Evolutionary conservation across 2,329 filamentous ascomycete genomes (phyloP).

Genomic region (Leptoxyphium fumago): DNA sequence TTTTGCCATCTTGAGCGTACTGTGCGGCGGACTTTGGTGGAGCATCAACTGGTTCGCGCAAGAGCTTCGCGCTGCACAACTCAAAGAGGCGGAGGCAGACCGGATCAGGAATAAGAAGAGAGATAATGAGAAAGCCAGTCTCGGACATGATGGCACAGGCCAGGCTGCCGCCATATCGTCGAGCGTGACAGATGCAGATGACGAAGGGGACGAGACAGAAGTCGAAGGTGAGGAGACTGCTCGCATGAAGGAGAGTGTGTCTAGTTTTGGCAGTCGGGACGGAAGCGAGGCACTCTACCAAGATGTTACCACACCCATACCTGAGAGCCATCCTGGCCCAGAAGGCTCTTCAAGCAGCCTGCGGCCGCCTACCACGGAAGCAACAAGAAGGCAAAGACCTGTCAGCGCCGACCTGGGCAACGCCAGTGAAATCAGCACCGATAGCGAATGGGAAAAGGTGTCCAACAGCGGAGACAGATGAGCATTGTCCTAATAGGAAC

Average conservation of each 20-base stretch:
- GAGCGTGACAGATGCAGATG: slow-evolving; percentile 20
- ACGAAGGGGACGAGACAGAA: slow-evolving; percentile 35
- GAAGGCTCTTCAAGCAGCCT: slow-evolving; percentile 1
- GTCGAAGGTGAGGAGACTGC: slow-evolving; percentile 12
- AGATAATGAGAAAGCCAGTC: slow-evolving; percentile 16
- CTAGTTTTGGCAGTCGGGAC: slow-evolving; percentile 2
- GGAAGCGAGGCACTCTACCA: slow-evolving; percentile 6
- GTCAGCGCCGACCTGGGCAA: slow-evolving; percentile 8
- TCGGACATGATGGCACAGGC: slow-evolving; percentile 9
- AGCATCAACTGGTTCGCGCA: slow-evolving; percentile 92
- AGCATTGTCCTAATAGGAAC: too few species aligned
- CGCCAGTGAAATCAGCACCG: slow-evolving; percentile 44
- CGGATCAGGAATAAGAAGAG: slow-evolving; percentile 26
- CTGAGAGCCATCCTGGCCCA: slow-evolving; percentile 1
- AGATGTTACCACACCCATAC: background rate
- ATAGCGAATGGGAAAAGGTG: slow-evolving; percentile 97
- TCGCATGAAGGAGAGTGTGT: slow-evolving; percentile 5
- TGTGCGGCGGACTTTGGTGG: slow-evolving; percentile 77
- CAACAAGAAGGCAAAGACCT: slow-evolving; percentile 9
- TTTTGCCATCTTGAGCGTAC: slow-evolving; percentile 65
- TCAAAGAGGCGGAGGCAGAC: slow-evolving; percentile 35
- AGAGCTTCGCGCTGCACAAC: slow-evolving; percentile 39
- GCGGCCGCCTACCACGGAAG: background rate
- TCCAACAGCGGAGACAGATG: background rate
- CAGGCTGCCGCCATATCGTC: slow-evolving; percentile 8